phyloP scores from a whole-genome alignment of 345 rosid species.

The Geranium brycei region DNA sequence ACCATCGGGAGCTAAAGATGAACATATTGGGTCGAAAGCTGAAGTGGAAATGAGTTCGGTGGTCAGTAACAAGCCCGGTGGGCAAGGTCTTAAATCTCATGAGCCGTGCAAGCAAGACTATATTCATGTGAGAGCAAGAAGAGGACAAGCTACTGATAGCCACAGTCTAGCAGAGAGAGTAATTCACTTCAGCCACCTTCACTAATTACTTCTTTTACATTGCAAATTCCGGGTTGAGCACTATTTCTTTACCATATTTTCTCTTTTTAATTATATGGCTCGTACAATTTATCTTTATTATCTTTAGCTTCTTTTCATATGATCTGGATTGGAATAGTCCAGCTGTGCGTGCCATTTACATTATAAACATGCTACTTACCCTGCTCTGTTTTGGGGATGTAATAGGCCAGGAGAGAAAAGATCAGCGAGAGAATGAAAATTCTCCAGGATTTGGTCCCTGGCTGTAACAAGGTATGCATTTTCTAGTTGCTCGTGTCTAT shows the following conservation, averaged over 20 bases:
- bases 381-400: background rate
- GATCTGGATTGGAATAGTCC: background rate
- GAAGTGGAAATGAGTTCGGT: slow-evolving; percentile 62
- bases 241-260: too few species aligned
- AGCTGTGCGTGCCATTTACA: background rate
- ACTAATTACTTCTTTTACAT: slow-evolving; percentile 1
- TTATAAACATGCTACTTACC: too few species aligned
- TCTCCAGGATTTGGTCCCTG: slow-evolving; percentile 93
- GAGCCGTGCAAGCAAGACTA: slow-evolving; percentile 81
- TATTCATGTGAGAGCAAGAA: slow-evolving; percentile 93
- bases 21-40: slow-evolving; percentile 36
- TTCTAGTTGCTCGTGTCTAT: background rate
- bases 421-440: slow-evolving; percentile 88
- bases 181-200: slow-evolving; percentile 18
- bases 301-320: background rate
- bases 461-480: slow-evolving; percentile 70
- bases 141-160: slow-evolving; percentile 98
- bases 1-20: slow-evolving; percentile 31
- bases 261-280: background rate
- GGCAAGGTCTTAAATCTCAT: slow-evolving; percentile 38
- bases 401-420: slow-evolving; percentile 95
- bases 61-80: slow-evolving; percentile 38
- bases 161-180: slow-evolving; percentile 98
- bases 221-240: background rate
- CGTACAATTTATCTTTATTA: background rate